These are phyloP conservation scores for Colletotrichum siamense DNA, from an alignment of 2,329 filamentous ascomycete genomes.

Conservation along the genomic window DNA sequence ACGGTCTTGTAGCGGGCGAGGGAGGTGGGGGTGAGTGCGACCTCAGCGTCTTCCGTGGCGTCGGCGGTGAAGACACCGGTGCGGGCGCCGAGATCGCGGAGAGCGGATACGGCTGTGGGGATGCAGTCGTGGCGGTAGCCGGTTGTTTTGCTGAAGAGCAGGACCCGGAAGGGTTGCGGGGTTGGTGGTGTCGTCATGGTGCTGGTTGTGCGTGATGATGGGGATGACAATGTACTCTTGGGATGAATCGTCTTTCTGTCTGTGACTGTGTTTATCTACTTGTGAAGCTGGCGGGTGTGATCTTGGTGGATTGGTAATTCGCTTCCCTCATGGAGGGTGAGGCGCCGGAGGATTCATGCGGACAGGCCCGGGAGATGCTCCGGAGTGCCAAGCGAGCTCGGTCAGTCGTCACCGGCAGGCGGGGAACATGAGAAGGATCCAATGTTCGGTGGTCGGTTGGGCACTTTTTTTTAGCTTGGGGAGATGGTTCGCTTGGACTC, in stretches of 20 bases:
- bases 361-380: neutral
- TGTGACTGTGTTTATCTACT: neutral
- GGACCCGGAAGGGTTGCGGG: conserved; percentile 30
- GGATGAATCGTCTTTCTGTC: neutral
- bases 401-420: neutral
- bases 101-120: conserved; percentile 36
- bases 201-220: neutral
- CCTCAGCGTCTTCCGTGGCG: conserved; percentile 39
- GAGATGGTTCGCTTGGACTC: neutral
- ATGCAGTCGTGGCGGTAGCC: conserved; percentile 45
- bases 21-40: conserved; percentile 31
- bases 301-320: neutral
- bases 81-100: conserved; percentile 33
- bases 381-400: neutral
- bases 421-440: neutral
- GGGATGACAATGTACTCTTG: neutral
- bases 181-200: neutral
- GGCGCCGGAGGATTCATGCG: neutral
- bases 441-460: neutral
- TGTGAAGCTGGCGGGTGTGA: neutral
- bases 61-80: conserved; percentile 34
- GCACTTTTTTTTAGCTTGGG: neutral
- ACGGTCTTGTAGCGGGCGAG: conserved; percentile 39
- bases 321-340: fast-evolving
- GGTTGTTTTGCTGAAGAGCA: conserved; percentile 44